A percentile compares a stretch with the other conserved stretches of the same genome.
Conservation (phyloP, 192 early-diverging fungal genomes). For the Neocallimastix lanati region DNA sequence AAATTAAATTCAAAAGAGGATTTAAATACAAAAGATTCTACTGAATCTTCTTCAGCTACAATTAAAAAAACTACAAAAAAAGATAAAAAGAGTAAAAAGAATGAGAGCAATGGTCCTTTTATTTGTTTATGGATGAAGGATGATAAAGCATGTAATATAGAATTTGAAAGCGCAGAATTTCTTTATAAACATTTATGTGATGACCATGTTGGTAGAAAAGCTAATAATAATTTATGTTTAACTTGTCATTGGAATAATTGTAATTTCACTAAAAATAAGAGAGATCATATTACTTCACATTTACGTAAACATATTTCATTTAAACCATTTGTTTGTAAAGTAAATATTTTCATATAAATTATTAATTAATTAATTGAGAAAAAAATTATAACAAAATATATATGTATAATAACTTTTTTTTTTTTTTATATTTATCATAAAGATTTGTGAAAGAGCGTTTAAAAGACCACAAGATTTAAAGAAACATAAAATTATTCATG, state of each 20-base stretch:
- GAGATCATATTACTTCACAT: slow-evolving; percentile 93
- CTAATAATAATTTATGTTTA: slow-evolving; percentile 71
- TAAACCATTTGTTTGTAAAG: slow-evolving; percentile 71
- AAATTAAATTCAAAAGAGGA: not conserved
- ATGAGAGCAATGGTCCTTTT: not conserved
- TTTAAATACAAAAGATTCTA: not conserved
- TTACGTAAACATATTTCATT: slow-evolving; percentile 79
- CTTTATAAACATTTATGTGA: slow-evolving; percentile 74
- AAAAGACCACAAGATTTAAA: slow-evolving; percentile 92
- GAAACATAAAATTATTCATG: slow-evolving; percentile 78
- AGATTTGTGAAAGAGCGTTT: slow-evolving; percentile 63
- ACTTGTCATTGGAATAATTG: slow-evolving; percentile 79
- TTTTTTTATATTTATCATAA: no score
- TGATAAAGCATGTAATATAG: not conserved
- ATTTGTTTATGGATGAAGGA: not conserved
- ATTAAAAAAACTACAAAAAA: not conserved
- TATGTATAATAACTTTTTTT: no score
- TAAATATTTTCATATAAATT: no score
- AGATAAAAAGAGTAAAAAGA: not conserved
- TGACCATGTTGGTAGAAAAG: slow-evolving; percentile 81
- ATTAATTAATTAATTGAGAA: no score
- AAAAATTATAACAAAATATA: no score
- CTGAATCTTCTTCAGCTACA: not conserved
- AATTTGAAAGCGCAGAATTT: not conserved
- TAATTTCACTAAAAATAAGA: slow-evolving; percentile 45